Percentiles rank a stretch among this genome's conserved stretches.
phyloP scores from a whole-genome alignment of 805 yeast species.

The Hanseniaspora lindneri region DNA sequence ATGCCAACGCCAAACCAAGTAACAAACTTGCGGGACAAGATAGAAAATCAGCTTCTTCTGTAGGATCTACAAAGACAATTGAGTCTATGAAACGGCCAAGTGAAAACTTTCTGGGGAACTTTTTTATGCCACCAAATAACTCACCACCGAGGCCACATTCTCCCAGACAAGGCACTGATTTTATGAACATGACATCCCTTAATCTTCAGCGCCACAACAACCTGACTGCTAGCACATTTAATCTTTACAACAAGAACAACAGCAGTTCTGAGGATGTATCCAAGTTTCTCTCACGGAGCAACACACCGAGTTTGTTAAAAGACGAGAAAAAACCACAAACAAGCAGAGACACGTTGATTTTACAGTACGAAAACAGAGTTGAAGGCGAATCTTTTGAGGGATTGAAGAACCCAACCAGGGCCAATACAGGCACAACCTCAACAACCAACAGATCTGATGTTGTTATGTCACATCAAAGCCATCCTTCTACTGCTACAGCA shows the following conservation, averaged over 20 bases:
- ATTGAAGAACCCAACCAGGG: constrained; percentile 3
- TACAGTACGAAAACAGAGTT: background rate
- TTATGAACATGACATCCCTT: constrained; percentile 9
- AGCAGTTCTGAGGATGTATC: background rate
- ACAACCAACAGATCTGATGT: constrained; percentile 9
- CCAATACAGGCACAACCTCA: background rate
- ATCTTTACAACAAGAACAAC: background rate
- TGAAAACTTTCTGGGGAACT: constrained; percentile 13
- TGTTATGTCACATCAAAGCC: constrained; percentile 14
- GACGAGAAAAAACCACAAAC: background rate
- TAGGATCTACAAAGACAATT: constrained; percentile 15
- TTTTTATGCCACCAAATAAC: background rate
- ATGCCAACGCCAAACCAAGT: no score
- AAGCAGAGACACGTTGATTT: background rate
- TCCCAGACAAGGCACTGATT: background rate
- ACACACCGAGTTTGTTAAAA: constrained; percentile 3
- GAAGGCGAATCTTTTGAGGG: background rate
- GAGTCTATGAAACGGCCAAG: constrained; percentile 15
- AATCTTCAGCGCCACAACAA: constrained; percentile 7
- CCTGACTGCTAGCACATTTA: background rate
- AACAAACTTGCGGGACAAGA: background rate
- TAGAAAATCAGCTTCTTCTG: constrained; percentile 9
- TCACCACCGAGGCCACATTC: constrained; percentile 10
- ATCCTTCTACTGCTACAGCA: constrained; percentile 11
- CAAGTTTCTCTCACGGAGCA: background rate